phyloP scores from a whole-genome alignment of 2,329 filamentous ascomycete genomes.

The Fusarium anguioides region DNA sequence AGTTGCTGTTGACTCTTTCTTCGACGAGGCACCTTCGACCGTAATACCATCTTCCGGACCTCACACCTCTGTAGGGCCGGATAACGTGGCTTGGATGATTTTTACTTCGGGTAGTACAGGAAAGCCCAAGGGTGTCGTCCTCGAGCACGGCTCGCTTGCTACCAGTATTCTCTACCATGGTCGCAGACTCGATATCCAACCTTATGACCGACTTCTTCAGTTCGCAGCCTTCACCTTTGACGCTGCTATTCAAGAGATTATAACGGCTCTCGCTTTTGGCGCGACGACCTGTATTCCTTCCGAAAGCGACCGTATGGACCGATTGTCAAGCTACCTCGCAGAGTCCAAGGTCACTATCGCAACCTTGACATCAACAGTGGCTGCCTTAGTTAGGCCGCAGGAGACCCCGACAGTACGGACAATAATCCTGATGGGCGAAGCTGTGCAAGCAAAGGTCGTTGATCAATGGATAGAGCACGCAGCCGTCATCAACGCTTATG shows the following conservation, averaged over 20 bases:
- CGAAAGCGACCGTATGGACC: neutral
- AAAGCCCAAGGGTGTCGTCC: slow-evolving; percentile 4
- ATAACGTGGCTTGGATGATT: slow-evolving; percentile 5
- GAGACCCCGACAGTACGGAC: slow-evolving; percentile 5
- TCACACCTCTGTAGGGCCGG: neutral
- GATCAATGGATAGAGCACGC: slow-evolving; percentile 1
- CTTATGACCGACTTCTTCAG: neutral
- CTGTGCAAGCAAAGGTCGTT: neutral
- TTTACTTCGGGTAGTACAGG: slow-evolving; percentile 3
- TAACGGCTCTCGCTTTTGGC: neutral
- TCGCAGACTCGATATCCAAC: neutral
- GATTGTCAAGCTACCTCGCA: neutral
- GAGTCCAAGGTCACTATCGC: neutral
- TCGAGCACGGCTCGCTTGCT: slow-evolving; percentile 1
- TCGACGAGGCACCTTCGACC: neutral
- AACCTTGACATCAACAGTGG: slow-evolving; percentile 3
- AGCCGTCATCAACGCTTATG: neutral
- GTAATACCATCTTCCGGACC: neutral
- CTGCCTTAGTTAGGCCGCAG: slow-evolving; percentile 2
- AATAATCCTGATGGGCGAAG: slow-evolving; percentile 1
- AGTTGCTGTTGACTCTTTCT: neutral
- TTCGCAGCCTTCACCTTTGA: neutral
- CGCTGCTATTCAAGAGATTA: slow-evolving; percentile 1
- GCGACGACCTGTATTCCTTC: slow-evolving; percentile 2
- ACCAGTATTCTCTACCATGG: slow-evolving; percentile 1